Evolutionary conservation across 352 stramenopile genomes (phyloP).

Genomic region (Lagenidium giganteum): DNA sequence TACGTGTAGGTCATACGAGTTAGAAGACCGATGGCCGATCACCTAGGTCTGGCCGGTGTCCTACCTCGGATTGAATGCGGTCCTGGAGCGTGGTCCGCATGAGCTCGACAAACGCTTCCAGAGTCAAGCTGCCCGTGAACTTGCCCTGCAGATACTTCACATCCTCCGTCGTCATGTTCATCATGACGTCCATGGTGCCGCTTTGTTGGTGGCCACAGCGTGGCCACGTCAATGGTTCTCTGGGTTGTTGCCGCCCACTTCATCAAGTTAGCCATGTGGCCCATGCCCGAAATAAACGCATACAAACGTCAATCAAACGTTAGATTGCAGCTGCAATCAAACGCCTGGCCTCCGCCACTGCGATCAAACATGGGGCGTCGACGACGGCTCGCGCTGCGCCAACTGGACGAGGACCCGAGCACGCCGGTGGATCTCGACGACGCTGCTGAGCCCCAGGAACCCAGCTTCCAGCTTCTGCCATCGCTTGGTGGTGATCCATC

Average conservation of each 20-base stretch:
- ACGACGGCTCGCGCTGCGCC: conserved; percentile 13
- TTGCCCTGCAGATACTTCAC: conserved; percentile 47
- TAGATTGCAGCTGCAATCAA: neutral
- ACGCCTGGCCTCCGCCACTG: too few species aligned
- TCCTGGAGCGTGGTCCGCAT: conserved; percentile 67
- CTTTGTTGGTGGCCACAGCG: too few species aligned
- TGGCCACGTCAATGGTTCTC: too few species aligned
- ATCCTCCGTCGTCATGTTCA: conserved; percentile 81
- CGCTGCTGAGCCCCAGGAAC: too few species aligned
- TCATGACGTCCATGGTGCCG: conserved; percentile 82
- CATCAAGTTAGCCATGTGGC: too few species aligned
- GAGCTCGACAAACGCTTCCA: conserved; percentile 70
- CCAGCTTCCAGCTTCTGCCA: too few species aligned
- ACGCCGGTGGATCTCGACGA: neutral
- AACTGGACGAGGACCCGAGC: conserved; percentile 9
- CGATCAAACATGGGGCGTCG: conserved; percentile 18
- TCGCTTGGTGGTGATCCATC: neutral
- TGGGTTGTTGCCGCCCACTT: too few species aligned
- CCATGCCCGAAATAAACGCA: too few species aligned
- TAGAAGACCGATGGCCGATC: neutral
- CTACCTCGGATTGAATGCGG: conserved; percentile 46
- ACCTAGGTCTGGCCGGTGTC: neutral
- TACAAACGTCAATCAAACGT: neutral
- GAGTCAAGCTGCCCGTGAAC: conserved; percentile 38
- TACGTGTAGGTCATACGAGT: conserved; percentile 3